Evolutionary conservation across 306 rosid genomes (phyloP), one percentile per base, ranked within the genome.

Genomic region (Inga laurina): DNA sequence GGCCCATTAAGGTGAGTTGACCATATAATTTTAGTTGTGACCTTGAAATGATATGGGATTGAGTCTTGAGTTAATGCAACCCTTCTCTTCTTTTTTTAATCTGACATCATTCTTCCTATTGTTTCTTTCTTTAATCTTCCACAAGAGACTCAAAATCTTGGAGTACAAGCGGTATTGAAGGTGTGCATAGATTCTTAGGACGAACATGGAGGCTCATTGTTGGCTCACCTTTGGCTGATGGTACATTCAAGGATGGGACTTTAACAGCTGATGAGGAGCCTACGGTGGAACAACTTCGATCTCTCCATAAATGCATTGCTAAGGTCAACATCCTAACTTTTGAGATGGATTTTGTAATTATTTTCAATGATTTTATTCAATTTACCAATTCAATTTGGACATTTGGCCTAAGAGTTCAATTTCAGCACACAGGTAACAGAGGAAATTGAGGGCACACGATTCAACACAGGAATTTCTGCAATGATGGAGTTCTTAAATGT

Each of bases 401-500:
- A 75, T 61, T 57, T 83, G 86, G 32, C 81, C 86, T 88, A 77
- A 83, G 80, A 83, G 80, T 79, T 74, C 84, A 76, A 72, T 85
- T 78, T 69, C 66, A 79, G 79, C 75, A 82, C 86, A 79, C 93
- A 96, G 99, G 97, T 96, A 65, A 91, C 97, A 15, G 98, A 96
- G 83, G 99, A 96, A 90, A 91, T 96, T 80, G 97, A 96, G 84
- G 93, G 88, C 57, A 94, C 97, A 21, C 90, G 99, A 41, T 96
- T 96, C 90, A 94, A 96, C 87, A 96, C 99, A 71, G 99, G 99
- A 90, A 94, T 94, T 85, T 93, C 99, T 30, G 94, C 99, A 27
- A 94, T 94, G 97, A 96, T 96, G 99, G 99, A 96, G 85, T 93
- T 94, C 90, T 84, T 94, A 78, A 96, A 96, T 82, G 93, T 85